phyloP scores from a whole-genome alignment of 192 early-diverging fungal species.

The Coemansia sp. region DNA sequence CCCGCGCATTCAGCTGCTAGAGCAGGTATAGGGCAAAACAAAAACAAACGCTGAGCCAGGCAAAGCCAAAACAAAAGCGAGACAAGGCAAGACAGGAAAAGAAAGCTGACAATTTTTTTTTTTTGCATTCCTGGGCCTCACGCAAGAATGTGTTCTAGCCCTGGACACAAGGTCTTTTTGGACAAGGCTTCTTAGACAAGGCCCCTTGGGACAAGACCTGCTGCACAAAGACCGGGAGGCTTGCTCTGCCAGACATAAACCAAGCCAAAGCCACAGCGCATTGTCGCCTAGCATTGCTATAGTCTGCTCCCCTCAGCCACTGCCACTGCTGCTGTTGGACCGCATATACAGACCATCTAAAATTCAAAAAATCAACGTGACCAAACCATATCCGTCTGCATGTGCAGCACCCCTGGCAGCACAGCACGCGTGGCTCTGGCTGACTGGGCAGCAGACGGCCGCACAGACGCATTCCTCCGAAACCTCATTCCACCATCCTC shows the following conservation, averaged over 20 bases:
- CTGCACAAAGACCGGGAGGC: no score
- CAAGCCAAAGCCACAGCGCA: neutral
- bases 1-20: neutral
- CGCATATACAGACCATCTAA: no score
- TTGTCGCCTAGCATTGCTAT: no score
- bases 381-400: slow-evolving; percentile 11
- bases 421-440: no score
- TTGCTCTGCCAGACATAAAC: neutral
- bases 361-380: slow-evolving; percentile 7
- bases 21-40: neutral
- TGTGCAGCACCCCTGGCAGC: neutral
- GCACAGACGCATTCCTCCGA: no score
- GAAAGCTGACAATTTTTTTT: neutral
- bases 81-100: neutral
- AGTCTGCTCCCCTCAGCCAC: no score
- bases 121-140: neutral
- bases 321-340: no score
- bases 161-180: no score
- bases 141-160: no score
- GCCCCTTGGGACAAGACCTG: no score
- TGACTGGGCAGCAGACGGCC: no score
- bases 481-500: neutral
- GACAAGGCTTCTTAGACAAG: no score
- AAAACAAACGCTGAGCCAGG: neutral
- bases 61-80: neutral